Percentiles rank a stretch among this genome's conserved stretches.
phyloP scores from a whole-genome alignment of 257 asterid species.

The Plectranthus barbatus region DNA sequence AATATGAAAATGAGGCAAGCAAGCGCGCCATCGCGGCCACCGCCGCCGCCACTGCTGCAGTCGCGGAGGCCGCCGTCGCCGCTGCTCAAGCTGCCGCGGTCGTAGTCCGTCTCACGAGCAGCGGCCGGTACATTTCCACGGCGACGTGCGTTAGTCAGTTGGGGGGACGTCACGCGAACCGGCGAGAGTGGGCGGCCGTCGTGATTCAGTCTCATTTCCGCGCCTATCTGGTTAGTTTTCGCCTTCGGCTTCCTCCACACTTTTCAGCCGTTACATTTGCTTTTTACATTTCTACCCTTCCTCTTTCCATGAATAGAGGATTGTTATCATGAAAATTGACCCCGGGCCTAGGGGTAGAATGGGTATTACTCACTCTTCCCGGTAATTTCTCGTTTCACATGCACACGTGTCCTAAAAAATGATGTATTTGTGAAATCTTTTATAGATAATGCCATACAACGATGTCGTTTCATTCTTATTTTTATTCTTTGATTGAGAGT shows the following conservation, averaged over 20 bases:
- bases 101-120: conserved; percentile 54
- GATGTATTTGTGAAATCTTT: background rate
- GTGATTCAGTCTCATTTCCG: conserved; percentile 34
- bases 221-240: conserved; percentile 41
- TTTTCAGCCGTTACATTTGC: conserved; percentile 1
- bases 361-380: background rate
- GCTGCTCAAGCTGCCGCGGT: conserved; percentile 73
- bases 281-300: background rate
- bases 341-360: background rate
- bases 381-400: background rate
- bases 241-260: background rate
- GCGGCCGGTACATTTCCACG: conserved; percentile 34
- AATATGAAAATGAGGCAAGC: conserved; percentile 28
- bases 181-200: conserved; percentile 40
- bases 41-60: conserved; percentile 66
- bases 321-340: background rate
- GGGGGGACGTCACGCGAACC: conserved; percentile 10
- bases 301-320: background rate
- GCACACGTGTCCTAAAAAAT: no score
- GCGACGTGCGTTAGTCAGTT: no score
- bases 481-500: conserved; percentile 8
- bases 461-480: conserved; percentile 7
- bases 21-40: conserved; percentile 63
- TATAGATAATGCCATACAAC: background rate
- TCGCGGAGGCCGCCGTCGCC: conserved; percentile 80